phyloP scores from a whole-genome alignment of 2,329 filamentous ascomycete species.

The Juglanconis juglandina region DNA sequence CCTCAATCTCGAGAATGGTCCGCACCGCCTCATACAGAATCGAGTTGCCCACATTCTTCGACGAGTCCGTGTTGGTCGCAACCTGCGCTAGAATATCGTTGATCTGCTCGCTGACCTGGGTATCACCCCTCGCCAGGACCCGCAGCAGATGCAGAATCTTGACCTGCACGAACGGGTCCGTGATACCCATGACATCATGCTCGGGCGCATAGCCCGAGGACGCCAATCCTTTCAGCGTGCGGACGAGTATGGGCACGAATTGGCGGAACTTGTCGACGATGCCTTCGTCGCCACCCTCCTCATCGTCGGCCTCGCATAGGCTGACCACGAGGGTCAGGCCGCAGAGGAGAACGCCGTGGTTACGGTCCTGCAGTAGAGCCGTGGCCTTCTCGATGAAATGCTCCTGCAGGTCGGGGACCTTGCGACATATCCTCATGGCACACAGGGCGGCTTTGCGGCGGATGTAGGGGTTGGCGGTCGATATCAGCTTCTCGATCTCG shows the following conservation, averaged over 20 bases:
- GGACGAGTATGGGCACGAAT: conserved; percentile 79
- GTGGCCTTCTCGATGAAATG: conserved; percentile 96
- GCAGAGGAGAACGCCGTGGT: conserved; percentile 91
- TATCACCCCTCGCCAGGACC: conserved; percentile 81
- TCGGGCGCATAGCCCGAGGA: conserved; percentile 96
- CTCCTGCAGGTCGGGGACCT: conserved; percentile 94
- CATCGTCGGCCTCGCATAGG: conserved; percentile 86
- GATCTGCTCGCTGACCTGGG: conserved; percentile 89
- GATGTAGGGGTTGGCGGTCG: conserved; percentile 97
- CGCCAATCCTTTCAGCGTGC: conserved; percentile 85
- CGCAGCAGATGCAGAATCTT: conserved; percentile 87
- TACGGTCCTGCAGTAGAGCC: conserved; percentile 81
- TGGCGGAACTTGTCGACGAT: conserved; percentile 89
- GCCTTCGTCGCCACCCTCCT: conserved; percentile 80
- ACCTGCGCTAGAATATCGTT: conserved; percentile 98
- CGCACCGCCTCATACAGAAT: conserved; percentile 96
- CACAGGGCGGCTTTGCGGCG: conserved; percentile 95
- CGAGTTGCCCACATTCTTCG: conserved; percentile 97
- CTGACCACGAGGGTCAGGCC: conserved; percentile 87
- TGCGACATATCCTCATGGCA: conserved; percentile 97
- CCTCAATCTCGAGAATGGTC: conserved; percentile 96
- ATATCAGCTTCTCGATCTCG: conserved; percentile 88
- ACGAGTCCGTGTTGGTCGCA: conserved; percentile 94
- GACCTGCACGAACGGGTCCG: conserved; percentile 95
- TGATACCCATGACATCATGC: conserved; percentile 97